Evolutionary conservation across 2,329 filamentous ascomycete genomes (phyloP), one percentile per base, ranked within the genome.

Genomic region (Ophiostoma pallidulum): DNA sequence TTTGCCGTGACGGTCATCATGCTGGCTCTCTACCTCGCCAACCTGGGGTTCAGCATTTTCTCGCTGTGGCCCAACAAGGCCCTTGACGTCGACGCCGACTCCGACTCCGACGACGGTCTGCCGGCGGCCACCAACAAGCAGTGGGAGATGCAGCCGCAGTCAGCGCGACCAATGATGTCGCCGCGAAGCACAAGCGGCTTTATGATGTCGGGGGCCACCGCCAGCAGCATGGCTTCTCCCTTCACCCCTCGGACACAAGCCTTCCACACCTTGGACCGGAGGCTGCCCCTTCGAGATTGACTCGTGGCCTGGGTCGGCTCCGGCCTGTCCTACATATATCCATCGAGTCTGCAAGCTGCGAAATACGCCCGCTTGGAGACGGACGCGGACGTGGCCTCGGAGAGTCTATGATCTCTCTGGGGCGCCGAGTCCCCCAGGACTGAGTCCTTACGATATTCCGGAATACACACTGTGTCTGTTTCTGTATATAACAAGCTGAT

Each of bases 1-100:
- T 83, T 87, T 56, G 82, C 75, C 13, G 70, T 78, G 18, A 80
- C 79, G 1, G 64, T 81, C 13, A 69, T 81, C 54, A 80, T 87
- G 76, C 68, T 86, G 82, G 86, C 71, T 67, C 80, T 74, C 26
- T 37, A 37, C 26, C 49, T 78, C 46, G 54, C 71, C 46, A 80
- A 82, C 58, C 58, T 85, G 36, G 64, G 71, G 50, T 68, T 86
- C 43, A 72, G 75, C 40, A 62, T 81, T 48, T 82, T 74, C 65
- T 71, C 73, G 35, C 68, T 77, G 69, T 64, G 71, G 60, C 77
- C 77, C 7, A 79, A 75, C 59, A 69, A 73, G 56, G 66, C 68
- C 24, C 70, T 78, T 51, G 72, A 75, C 53, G 62, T 72, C 18
- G 59, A 60, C 14, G 58, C 64, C 20, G 66, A 72, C 43, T 61